These are phyloP conservation scores for Cynara cardunculus DNA, from an alignment of 129 eudicot species.

Conservation along the genomic window DNA sequence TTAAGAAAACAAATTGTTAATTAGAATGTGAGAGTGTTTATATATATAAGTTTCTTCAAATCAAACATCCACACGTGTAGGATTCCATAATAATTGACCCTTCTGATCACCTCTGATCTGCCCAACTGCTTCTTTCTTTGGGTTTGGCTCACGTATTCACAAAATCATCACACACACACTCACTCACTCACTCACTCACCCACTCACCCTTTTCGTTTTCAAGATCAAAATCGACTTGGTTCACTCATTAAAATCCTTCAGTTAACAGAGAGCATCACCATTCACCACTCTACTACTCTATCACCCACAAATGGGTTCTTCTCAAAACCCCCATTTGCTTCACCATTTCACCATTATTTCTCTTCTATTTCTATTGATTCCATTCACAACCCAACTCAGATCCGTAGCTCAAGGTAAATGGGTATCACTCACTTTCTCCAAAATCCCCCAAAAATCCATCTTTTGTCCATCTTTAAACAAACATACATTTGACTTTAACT, in stretches of 20 bases:
- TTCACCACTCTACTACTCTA: conserved; percentile 13
- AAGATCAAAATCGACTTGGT: conserved; percentile 3
- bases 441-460: neutral
- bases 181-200: neutral
- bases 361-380: conserved; percentile 44
- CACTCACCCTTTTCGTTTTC: conserved; percentile 14
- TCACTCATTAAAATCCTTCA: conserved; percentile 30
- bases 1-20: neutral
- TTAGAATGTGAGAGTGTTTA: neutral
- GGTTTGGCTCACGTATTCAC: conserved; percentile 19
- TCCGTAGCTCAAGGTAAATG: conserved; percentile 50
- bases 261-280: conserved; percentile 25
- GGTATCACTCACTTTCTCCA: conserved; percentile 2
- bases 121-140: conserved; percentile 26
- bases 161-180: conserved; percentile 14
- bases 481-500: neutral
- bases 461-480: neutral
- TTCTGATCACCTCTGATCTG: conserved; percentile 30
- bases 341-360: conserved; percentile 33
- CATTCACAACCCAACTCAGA: conserved; percentile 35
- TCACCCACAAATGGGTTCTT: conserved; percentile 49
- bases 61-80: conserved; percentile 37
- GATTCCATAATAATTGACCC: conserved; percentile 37
- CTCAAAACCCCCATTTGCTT: conserved; percentile 32
- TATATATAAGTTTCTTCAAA: neutral